A percentile compares a stretch with the other conserved stretches of the same genome.
Conservation (phyloP, 345 rosid genomes). For the Streptanthus diversifolius region DNA sequence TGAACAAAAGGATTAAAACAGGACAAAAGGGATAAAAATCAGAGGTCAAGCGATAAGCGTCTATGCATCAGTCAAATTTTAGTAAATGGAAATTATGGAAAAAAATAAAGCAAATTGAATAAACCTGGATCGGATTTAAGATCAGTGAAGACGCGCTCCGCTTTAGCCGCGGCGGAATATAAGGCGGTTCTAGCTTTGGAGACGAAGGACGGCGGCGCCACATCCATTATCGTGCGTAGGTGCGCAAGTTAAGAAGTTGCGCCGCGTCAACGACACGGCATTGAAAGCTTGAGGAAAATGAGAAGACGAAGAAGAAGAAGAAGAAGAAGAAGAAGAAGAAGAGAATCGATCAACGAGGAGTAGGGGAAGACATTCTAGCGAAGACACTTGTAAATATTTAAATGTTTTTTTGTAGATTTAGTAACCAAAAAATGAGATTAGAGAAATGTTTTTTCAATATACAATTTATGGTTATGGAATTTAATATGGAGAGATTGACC, state of each 20-base stretch:
- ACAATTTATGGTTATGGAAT: background rate
- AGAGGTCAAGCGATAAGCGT: conserved; percentile 25
- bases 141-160: conserved; percentile 93
- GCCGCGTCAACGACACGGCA: conserved; percentile 28
- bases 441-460: conserved; percentile 1
- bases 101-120: background rate
- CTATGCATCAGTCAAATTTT: conserved; percentile 33
- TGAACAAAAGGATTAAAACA: background rate
- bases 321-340: conserved; percentile 10
- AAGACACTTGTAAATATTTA: conserved; percentile 25
- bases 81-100: conserved; percentile 24
- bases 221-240: conserved; percentile 44
- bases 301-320: conserved; percentile 15
- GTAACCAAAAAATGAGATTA: background rate
- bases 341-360: conserved; percentile 27
- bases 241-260: conserved; percentile 18
- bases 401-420: background rate
- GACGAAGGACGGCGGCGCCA: conserved; percentile 76
- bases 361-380: conserved; percentile 1
- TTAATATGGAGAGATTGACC: conserved; percentile 1
- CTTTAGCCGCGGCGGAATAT: conserved; percentile 94
- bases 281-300: conserved; percentile 11
- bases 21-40: conserved; percentile 7
- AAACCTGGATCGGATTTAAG: conserved; percentile 85
- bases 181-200: conserved; percentile 87